A percentile compares a stretch with the other conserved stretches of the same genome.
Conservation (phyloP, 352 stramenopile genomes). For the Phytophthora macrochlamydospora region DNA sequence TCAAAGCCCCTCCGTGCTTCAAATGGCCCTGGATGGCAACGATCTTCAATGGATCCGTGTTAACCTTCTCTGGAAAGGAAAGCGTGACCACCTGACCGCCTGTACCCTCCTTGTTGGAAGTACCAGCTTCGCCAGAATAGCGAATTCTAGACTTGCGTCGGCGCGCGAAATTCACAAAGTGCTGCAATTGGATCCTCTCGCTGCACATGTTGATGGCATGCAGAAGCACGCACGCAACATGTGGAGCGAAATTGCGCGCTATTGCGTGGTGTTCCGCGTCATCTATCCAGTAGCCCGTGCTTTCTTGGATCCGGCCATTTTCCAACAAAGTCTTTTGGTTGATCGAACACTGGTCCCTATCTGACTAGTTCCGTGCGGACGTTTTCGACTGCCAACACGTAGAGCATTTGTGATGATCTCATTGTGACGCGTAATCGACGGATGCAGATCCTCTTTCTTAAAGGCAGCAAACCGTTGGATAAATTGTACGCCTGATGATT, state of each 20-base stretch:
- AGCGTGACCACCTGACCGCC: slow-evolving; percentile 86
- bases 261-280: slow-evolving; percentile 22
- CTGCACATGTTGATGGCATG: slow-evolving; percentile 87
- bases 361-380: slow-evolving; percentile 23
- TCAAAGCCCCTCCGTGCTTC: slow-evolving; percentile 82
- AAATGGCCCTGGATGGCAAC: slow-evolving; percentile 81
- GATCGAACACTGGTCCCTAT: slow-evolving; percentile 21
- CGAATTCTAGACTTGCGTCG: slow-evolving; percentile 82
- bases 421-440: slow-evolving; percentile 57
- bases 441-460: slow-evolving; percentile 74
- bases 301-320: slow-evolving; percentile 30
- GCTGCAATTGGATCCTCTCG: slow-evolving; percentile 85
- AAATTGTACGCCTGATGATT: slow-evolving; percentile 81
- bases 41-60: slow-evolving; percentile 81
- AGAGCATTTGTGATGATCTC: slow-evolving; percentile 38
- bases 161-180: slow-evolving; percentile 89
- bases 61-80: slow-evolving; percentile 87
- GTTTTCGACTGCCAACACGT: slow-evolving; percentile 42
- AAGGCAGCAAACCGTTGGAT: slow-evolving; percentile 85
- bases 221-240: slow-evolving; percentile 79
- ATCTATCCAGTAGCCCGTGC: slow-evolving; percentile 36
- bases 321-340: slow-evolving; percentile 45
- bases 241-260: slow-evolving; percentile 51
- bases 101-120: slow-evolving; percentile 52
- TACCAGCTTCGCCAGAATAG: slow-evolving; percentile 81